These are phyloP conservation scores for Rubus parviflorus DNA, from an alignment of 306 rosid species.

Conservation along the genomic window DNA sequence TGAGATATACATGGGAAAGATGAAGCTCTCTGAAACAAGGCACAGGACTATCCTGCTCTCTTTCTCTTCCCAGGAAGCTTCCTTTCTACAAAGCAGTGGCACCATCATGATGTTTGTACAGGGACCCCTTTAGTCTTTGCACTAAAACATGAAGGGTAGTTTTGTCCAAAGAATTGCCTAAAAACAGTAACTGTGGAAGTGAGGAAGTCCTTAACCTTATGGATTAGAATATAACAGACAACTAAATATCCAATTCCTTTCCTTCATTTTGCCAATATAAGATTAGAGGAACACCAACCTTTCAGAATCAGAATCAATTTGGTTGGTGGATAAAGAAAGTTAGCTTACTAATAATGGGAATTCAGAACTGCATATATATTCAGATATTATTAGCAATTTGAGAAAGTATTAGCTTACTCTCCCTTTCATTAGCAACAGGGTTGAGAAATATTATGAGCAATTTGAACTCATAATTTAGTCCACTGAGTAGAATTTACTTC, in stretches of 20 bases:
- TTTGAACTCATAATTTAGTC: not conserved
- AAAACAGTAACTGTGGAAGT: not conserved
- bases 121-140: not conserved
- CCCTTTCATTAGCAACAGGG: not conserved
- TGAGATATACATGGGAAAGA: conserved; percentile 5
- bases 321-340: not conserved
- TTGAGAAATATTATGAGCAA: not conserved
- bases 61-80: not conserved
- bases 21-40: not conserved
- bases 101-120: not conserved
- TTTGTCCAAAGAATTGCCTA: not conserved
- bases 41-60: not conserved
- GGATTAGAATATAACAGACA: not conserved
- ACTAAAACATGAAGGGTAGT: not conserved
- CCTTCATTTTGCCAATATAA: not conserved
- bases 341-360: too few relatives aligned
- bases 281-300: not conserved
- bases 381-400: too few relatives aligned
- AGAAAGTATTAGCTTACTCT: not conserved
- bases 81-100: not conserved
- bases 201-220: not conserved
- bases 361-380: too few relatives aligned
- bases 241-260: too few relatives aligned
- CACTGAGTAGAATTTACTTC: not conserved
- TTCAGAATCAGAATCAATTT: not conserved